phyloP scores from a whole-genome alignment of 805 yeast species.

The Candida maesae region DNA sequence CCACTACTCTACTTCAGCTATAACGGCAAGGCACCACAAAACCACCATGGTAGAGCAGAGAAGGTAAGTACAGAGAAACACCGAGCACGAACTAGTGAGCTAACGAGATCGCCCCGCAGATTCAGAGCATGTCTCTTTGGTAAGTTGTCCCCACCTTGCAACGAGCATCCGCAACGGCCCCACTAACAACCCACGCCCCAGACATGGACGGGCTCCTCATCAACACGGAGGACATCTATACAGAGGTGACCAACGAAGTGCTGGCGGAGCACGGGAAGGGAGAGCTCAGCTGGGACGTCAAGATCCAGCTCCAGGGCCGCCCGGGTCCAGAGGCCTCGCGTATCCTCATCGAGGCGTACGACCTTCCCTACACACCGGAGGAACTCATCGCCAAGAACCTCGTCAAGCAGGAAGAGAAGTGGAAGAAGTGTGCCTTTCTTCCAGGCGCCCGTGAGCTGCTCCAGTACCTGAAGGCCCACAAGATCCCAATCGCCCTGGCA shows the following conservation, averaged over 20 bases:
- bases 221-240: slow-evolving; percentile 90
- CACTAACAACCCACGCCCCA: slow-evolving; percentile 2
- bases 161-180: no score
- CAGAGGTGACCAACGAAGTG: slow-evolving; percentile 66
- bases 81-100: no score
- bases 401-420: slow-evolving; percentile 44
- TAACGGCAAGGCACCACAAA: no score
- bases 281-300: slow-evolving; percentile 85
- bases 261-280: slow-evolving; percentile 71
- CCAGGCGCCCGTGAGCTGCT: slow-evolving; percentile 85
- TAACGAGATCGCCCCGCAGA: slow-evolving; percentile 13
- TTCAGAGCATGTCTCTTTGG: slow-evolving; percentile 72
- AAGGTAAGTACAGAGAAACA: no score
- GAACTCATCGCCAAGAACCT: slow-evolving; percentile 53
- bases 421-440: slow-evolving; percentile 64
- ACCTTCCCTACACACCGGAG: slow-evolving; percentile 62
- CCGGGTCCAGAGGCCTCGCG: slow-evolving; percentile 65
- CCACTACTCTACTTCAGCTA: no score
- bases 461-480: slow-evolving; percentile 42
- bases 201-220: slow-evolving; percentile 96
- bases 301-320: slow-evolving; percentile 81
- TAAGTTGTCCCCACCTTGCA: no score
- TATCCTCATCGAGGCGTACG: slow-evolving; percentile 62
- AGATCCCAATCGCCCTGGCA: slow-evolving; percentile 84
- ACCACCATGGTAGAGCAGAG: no score